Evolutionary conservation across 2,329 filamentous ascomycete species (phyloP), one percentile per base, ranked within the genome.

Genomic region (Cytospora mali): DNA sequence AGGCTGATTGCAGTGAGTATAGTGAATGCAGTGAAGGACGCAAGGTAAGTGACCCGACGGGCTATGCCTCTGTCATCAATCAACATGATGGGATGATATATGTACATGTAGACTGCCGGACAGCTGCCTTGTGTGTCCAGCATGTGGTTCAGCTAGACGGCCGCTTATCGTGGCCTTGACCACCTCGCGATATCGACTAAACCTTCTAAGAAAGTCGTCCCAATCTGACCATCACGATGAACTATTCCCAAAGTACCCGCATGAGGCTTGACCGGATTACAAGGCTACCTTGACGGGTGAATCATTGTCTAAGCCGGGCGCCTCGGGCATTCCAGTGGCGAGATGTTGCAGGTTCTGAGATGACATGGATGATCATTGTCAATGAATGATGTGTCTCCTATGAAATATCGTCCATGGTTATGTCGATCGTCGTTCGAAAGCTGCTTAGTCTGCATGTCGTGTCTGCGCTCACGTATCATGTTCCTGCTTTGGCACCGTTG

Each of bases 21-120:
- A n/a, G n/a, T n/a, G n/a, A n/a, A n/a, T n/a, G n/a, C n/a, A n/a
- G n/a, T n/a, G 21, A 14, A 39, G 33, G 31, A 42, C 42, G 35
- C 50, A 60, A 25, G 39, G 21, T n/a, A n/a, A n/a, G n/a, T 49
- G 50, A n/a, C 58, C 55, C 42, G n/a, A 50, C 23, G 25, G 27
- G 27, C 9, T 27, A 27, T 31, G 52, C 35, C 2, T 48, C 11
- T 31, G 3, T 35, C n/a, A 42, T 28, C n/a, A n/a, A 25, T 25
- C 21, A 50, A 46, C 5, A n/a, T 23, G 33, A 33, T 28, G 53
- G 48, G 35, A 28, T 50, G 28, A 25, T 49, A 46, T 46, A 46
- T 18, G 18, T 63, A 61, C 63, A 62, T 64, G 54, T 64, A 54
- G 50, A 50, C 25, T 48, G 21, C 49, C 57, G 56, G 49, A 29